Base-by-base conservation (phyloP, 768 basidiomycete genomes). In the Trametes cinnabarina region DNA sequence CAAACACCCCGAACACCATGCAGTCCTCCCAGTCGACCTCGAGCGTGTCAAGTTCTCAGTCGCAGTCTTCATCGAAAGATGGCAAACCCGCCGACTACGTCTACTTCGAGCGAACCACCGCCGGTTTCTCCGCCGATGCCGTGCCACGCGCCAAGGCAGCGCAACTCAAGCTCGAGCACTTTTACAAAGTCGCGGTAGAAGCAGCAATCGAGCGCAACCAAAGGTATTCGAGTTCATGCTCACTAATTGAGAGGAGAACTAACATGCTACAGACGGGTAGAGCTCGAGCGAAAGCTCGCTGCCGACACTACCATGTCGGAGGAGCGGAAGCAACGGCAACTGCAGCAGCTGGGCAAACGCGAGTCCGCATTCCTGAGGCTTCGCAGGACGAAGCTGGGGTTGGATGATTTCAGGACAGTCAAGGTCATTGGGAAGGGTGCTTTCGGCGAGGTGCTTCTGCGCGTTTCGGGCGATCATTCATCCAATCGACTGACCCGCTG, bases 351-450 rank as follows among this genome's bases (percentile, higher is more conserved):
- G 32, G 94, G 93, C 20, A 88, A 87, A 74, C 91, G 92, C 66
- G 94, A 96, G 73, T 87, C 86, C 3, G 89, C 88, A 7, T 98
- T 88, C 72, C 82, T 99, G 57, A 85, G 97, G 10, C 79, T 98
- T 50, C 81, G 87, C 54, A 79, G 96, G 48, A 98, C 97, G 26
- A 91, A 90, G 66, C 80, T 99, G 11, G 93, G 94, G 3, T 76
- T 98, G 57, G 86, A 89, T 60, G 90, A 98, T 73, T 99, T 99
- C 76, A 79, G 88, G 63, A 98, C 96, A 4, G 93, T 99, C 67
- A 98, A 98, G 71, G 94, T 99, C 44, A 99, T 99, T 65, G 97
- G 97, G 20, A 98, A 97, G 74, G 97, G 97, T 61, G 97, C 97
- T 17, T 99, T 99, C 67, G 95, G 97, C 71, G 96, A 99, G 78